Conservation (phyloP, 1,284 basidiomycete genomes). For the Ganoderma lingzhi region DNA sequence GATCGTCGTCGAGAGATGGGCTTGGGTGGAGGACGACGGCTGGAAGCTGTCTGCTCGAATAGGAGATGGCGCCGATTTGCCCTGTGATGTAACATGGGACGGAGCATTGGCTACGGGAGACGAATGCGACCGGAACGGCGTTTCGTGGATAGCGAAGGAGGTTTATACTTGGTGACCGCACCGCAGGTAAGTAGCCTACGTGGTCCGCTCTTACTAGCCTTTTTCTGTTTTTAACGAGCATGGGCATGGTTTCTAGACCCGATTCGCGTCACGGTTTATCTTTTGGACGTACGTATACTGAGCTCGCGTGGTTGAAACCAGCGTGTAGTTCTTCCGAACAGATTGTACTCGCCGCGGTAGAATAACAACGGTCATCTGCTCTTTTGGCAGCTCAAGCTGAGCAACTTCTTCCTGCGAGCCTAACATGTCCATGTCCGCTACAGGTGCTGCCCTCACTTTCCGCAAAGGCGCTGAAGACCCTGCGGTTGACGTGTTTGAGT, state of each 20-base stretch:
- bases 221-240: background rate
- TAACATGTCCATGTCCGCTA: background rate
- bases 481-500: background rate
- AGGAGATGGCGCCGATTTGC: slow-evolving; percentile 14
- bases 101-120: slow-evolving; percentile 10
- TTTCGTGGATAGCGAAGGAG: slow-evolving; percentile 18
- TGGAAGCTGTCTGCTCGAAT: slow-evolving; percentile 21
- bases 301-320: background rate
- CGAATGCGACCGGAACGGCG: background rate
- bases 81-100: slow-evolving; percentile 25
- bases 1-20: slow-evolving; percentile 26
- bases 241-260: background rate
- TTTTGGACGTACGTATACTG: background rate
- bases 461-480: background rate
- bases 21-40: slow-evolving; percentile 13
- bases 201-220: too few species aligned
- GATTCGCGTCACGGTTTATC: background rate
- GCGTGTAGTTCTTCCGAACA: too few species aligned
- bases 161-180: slow-evolving; percentile 10
- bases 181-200: slow-evolving; percentile 1
- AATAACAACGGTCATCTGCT: too few species aligned
- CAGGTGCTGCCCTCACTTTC: background rate
- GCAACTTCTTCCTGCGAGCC: too few species aligned
- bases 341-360: too few species aligned
- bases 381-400: too few species aligned